These are phyloP conservation scores for Fusarium solani-melongenae DNA, from an alignment of 2,329 filamentous ascomycete species.

Conservation along the genomic window DNA sequence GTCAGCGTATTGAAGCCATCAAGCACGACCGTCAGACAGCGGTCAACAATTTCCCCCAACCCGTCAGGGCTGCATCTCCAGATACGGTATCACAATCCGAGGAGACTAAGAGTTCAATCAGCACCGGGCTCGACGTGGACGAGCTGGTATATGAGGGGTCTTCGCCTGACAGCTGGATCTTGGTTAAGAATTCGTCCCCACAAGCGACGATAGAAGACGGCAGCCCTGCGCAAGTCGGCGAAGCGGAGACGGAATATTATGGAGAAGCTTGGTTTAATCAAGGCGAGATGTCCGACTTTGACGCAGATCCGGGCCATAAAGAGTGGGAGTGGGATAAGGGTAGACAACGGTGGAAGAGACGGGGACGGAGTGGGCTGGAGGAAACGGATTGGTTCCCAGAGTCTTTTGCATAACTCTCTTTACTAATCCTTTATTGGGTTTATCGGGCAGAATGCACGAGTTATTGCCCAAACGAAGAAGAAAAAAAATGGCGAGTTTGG, in stretches of 20 bases:
- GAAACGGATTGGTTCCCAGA: conserved; percentile 23
- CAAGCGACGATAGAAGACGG: too few species aligned
- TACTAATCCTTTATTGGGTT: not conserved
- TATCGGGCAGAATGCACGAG: too few species aligned
- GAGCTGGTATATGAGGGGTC: too few species aligned
- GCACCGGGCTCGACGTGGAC: not conserved
- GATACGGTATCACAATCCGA: not conserved
- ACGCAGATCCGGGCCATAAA: conserved; percentile 11
- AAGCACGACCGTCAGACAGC: not conserved
- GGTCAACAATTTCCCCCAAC: not conserved
- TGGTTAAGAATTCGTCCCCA: too few species aligned
- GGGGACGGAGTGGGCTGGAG: conserved; percentile 1
- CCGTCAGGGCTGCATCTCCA: not conserved
- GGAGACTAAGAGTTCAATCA: not conserved
- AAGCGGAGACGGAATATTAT: too few species aligned
- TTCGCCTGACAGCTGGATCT: too few species aligned
- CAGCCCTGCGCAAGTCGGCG: too few species aligned
- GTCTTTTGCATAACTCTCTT: not conserved
- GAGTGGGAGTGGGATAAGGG: conserved; percentile 23
- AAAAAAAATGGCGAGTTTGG: not conserved
- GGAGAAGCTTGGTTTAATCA: too few species aligned
- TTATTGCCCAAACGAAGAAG: too few species aligned
- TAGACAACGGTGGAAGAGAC: conserved; percentile 17
- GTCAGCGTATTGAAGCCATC: not conserved
- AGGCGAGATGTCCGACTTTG: conserved; percentile 6